Evolutionary conservation across 148 eudicot genomes (phyloP).

Genomic region (Dianthus caryophyllus): DNA sequence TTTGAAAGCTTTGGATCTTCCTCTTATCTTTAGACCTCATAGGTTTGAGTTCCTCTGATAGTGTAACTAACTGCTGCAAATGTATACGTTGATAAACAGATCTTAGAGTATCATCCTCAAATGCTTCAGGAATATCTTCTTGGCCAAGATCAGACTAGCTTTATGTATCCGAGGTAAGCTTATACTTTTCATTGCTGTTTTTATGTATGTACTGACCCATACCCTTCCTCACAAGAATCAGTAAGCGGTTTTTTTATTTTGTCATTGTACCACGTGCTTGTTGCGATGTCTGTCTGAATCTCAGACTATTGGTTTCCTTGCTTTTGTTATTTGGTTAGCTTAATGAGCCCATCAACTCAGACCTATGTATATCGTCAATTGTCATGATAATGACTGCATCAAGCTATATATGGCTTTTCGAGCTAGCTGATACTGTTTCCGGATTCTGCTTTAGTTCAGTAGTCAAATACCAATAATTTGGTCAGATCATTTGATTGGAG

Average conservation of each 20-base stretch:
- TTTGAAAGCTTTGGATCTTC: background rate
- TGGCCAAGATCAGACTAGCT: slow-evolving; percentile 71
- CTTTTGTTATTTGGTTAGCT: background rate
- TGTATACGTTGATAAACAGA: slow-evolving; percentile 52
- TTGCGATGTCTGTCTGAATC: too few species aligned
- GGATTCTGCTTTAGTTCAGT: background rate
- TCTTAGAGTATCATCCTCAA: slow-evolving; percentile 91
- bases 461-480: background rate
- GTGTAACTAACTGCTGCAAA: slow-evolving; percentile 25
- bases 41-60: background rate
- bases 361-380: background rate
- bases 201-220: background rate
- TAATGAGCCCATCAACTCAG: slow-evolving; percentile 1
- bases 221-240: too few species aligned
- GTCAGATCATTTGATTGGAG: background rate
- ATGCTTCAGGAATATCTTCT: slow-evolving; percentile 83
- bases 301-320: background rate
- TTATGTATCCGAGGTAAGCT: slow-evolving; percentile 86
- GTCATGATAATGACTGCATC: background rate
- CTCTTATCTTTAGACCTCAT: background rate
- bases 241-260: too few species aligned
- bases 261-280: too few species aligned
- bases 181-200: background rate
- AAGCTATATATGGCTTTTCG: background rate
- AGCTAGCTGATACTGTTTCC: background rate